Evolutionary conservation across 2,329 filamentous ascomycete species (phyloP).

Genomic region (Pezicula rhizophila): DNA sequence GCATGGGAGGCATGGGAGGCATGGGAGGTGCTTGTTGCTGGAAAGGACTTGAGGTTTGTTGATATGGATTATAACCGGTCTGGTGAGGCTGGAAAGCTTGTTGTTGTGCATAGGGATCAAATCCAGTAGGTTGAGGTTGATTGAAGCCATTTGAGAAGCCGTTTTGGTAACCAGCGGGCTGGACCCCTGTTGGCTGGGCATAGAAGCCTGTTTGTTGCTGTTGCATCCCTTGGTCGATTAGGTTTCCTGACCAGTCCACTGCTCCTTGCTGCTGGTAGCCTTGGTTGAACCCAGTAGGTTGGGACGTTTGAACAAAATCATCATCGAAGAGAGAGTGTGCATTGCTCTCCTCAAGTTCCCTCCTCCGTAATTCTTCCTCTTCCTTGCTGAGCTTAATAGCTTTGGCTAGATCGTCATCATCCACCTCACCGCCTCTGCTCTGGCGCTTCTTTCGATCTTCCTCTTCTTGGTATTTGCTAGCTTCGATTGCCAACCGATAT

Average conservation of each 20-base stretch:
- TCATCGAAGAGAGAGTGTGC: conserved; percentile 86
- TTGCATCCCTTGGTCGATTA: conserved; percentile 71
- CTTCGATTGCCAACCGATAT: conserved; percentile 84
- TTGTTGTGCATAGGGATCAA: conserved; percentile 54
- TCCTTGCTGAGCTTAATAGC: conserved; percentile 92
- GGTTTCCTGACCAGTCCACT: conserved; percentile 96
- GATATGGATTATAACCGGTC: conserved; percentile 50
- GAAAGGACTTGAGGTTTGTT: conserved; percentile 30
- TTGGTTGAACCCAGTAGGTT: conserved; percentile 88
- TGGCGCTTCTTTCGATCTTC: conserved; percentile 76
- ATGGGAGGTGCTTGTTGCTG: conserved; percentile 47
- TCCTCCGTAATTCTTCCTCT: conserved; percentile 84
- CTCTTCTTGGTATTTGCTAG: conserved; percentile 91
- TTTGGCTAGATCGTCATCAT: conserved; percentile 88
- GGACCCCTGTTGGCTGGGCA: conserved; percentile 47
- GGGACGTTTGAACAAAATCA: conserved; percentile 46
- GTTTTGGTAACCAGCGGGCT: conserved; percentile 59
- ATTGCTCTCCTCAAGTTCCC: conserved; percentile 82
- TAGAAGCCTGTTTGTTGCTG: conserved; percentile 79
- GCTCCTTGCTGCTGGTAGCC: conserved; percentile 95
- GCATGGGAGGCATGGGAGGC: conserved; percentile 55
- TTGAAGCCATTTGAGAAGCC: conserved; percentile 65
- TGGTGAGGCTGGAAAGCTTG: conserved; percentile 44
- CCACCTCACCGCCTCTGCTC: conserved; percentile 43
- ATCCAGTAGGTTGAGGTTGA: conserved; percentile 56